phyloP scores from a whole-genome alignment of 1,139 yeast species.

The Hansenula sp. region DNA sequence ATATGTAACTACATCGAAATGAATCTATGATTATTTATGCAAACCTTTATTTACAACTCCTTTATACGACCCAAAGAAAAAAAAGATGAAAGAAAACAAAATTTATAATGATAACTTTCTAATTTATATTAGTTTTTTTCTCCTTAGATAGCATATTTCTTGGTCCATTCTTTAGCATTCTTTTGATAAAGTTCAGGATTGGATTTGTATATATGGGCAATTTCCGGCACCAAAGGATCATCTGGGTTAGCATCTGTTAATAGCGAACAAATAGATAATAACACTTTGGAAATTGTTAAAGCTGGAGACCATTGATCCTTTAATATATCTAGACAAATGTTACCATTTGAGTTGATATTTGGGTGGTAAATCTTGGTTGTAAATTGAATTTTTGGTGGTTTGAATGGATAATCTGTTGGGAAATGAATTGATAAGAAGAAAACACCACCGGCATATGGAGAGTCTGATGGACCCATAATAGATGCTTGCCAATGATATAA shows the following conservation, averaged over 20 bases:
- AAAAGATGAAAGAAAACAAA: background rate
- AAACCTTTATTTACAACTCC: conserved; percentile 4
- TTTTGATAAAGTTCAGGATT: conserved; percentile 94
- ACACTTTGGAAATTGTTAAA: conserved; percentile 81
- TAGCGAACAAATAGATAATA: conserved; percentile 83
- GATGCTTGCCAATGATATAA: conserved; percentile 97
- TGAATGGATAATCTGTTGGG: conserved; percentile 94
- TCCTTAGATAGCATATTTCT: conserved; percentile 86
- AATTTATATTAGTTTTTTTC: background rate
- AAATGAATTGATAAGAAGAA: conserved; percentile 87
- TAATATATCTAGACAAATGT: conserved; percentile 79
- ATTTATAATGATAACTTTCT: too few species aligned
- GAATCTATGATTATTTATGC: background rate
- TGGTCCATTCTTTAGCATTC: conserved; percentile 98
- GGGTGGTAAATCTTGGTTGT: conserved; percentile 91
- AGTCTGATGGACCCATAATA: conserved; percentile 92
- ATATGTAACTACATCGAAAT: too few species aligned
- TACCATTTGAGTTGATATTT: conserved; percentile 83
- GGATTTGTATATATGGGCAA: conserved; percentile 93
- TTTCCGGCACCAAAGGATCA: conserved; percentile 98
- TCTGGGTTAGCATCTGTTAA: conserved; percentile 98
- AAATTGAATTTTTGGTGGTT: conserved; percentile 89
- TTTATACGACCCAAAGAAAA: background rate
- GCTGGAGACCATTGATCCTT: conserved; percentile 94
- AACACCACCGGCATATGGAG: conserved; percentile 92